phyloP scores from a whole-genome alignment of 148 eudicot species.

The Chenopodium berlandieri region DNA sequence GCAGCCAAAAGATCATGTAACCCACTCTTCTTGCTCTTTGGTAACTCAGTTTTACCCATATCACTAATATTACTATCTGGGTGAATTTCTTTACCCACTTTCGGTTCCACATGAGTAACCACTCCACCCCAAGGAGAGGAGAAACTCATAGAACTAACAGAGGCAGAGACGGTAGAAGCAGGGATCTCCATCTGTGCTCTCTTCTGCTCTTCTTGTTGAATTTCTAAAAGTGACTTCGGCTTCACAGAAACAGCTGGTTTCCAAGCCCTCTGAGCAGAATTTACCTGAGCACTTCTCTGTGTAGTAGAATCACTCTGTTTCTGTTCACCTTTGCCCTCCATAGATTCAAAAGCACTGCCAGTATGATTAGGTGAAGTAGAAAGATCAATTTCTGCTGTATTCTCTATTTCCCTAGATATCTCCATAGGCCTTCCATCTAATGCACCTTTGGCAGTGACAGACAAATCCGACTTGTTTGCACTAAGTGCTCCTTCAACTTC shows the following conservation, averaged over 20 bases:
- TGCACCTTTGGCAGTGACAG: slow-evolving; percentile 19
- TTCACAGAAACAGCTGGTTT: slow-evolving; percentile 83
- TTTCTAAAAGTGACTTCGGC: slow-evolving; percentile 87
- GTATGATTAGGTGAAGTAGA: slow-evolving; percentile 14
- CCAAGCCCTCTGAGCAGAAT: slow-evolving; percentile 62
- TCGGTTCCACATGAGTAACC: slow-evolving; percentile 44
- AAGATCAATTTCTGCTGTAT: slow-evolving; percentile 28
- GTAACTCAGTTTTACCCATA: slow-evolving; percentile 32
- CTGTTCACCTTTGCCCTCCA: slow-evolving; percentile 28
- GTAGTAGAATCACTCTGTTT: slow-evolving; percentile 24
- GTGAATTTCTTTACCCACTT: slow-evolving; percentile 32
- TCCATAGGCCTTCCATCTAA: slow-evolving; percentile 19
- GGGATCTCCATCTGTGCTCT: slow-evolving; percentile 49
- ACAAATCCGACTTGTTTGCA: slow-evolving; percentile 28
- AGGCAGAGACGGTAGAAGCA: slow-evolving; percentile 40
- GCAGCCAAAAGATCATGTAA: slow-evolving; percentile 74
- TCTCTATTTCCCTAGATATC: slow-evolving; percentile 20
- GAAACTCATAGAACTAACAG: slow-evolving; percentile 43
- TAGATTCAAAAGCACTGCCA: slow-evolving; percentile 26
- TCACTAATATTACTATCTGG: slow-evolving; percentile 33
- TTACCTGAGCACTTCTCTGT: slow-evolving; percentile 29
- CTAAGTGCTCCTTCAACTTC: slow-evolving; percentile 30
- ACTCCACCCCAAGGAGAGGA: slow-evolving; percentile 80
- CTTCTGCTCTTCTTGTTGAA: slow-evolving; percentile 87
- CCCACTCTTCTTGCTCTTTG: slow-evolving; percentile 65